Evolutionary conservation across 139 green algal species (phyloP).

Genomic region (Astrephomene gubernaculifera): DNA sequence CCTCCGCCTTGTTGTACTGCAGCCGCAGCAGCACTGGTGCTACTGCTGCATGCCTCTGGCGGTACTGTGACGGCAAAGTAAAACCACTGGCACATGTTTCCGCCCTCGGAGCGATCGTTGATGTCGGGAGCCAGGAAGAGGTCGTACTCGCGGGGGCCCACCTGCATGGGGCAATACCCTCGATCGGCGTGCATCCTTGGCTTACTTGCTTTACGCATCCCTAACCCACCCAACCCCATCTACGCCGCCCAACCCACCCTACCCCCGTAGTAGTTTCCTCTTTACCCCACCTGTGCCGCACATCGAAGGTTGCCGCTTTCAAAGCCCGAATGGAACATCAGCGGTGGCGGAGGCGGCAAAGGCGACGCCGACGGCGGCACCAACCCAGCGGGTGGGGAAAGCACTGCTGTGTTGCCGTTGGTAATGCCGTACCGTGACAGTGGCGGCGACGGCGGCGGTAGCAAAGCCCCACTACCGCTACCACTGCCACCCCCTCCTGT

Average conservation of each 20-base stretch:
- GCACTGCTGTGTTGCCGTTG: slow-evolving; percentile 58
- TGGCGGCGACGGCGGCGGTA: background rate
- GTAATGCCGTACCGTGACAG: slow-evolving; percentile 49
- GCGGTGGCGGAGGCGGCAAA: background rate
- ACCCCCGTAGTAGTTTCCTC: background rate
- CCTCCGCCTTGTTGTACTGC: too few species aligned
- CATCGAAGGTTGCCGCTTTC: slow-evolving; percentile 58
- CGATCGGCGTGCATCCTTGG: too few species aligned
- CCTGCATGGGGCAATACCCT: slow-evolving; percentile 45
- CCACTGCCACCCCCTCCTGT: background rate
- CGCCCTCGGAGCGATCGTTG: slow-evolving; percentile 58
- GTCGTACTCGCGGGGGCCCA: slow-evolving; percentile 79
- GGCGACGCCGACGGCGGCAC: background rate
- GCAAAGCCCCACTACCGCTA: background rate
- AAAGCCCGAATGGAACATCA: slow-evolving; percentile 50
- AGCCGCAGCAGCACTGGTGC: background rate
- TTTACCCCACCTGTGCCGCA: slow-evolving; percentile 51
- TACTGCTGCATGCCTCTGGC: slow-evolving; percentile 20
- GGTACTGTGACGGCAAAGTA: slow-evolving; percentile 44
- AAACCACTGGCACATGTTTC: slow-evolving; percentile 57
- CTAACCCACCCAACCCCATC: too few species aligned
- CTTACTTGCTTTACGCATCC: too few species aligned
- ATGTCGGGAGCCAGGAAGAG: slow-evolving; percentile 72
- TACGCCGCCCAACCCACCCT: too few species aligned
- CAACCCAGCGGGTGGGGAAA: too few species aligned